Evolutionary conservation across 2,329 filamentous ascomycete species (phyloP).

Genomic region (Chrysoporthe austroafricana): DNA sequence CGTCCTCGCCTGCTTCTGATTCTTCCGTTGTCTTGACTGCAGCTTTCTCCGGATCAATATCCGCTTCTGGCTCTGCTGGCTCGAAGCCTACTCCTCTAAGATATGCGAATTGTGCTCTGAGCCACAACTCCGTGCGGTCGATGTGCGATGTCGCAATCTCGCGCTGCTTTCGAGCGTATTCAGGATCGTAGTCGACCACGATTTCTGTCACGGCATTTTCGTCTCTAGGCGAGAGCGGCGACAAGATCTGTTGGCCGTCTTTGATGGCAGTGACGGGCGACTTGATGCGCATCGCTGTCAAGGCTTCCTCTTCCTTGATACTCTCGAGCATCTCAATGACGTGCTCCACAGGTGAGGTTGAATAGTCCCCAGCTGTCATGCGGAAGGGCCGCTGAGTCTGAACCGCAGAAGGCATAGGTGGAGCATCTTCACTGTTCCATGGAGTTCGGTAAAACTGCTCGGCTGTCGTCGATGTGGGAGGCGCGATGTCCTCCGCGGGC

Average conservation of each 20-base stretch:
- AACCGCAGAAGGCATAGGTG: conserved; percentile 36
- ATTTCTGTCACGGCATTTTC: conserved; percentile 68
- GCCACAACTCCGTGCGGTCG: conserved; percentile 85
- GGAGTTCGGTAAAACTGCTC: conserved; percentile 89
- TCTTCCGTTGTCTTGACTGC: conserved; percentile 17
- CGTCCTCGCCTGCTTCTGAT: conserved; percentile 31
- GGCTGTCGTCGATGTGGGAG: conserved; percentile 86
- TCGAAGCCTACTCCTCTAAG: conserved; percentile 66
- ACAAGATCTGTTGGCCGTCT: conserved; percentile 37
- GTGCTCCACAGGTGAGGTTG: conserved; percentile 63
- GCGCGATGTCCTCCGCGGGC: conserved; percentile 54
- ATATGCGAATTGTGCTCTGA: conserved; percentile 79
- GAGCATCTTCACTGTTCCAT: conserved; percentile 60
- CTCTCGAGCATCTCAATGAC: conserved; percentile 63
- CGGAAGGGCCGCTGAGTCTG: conserved; percentile 43
- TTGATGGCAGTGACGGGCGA: conserved; percentile 41
- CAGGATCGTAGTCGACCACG: conserved; percentile 72
- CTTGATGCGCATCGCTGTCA: conserved; percentile 58
- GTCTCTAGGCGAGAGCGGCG: conserved; percentile 47
- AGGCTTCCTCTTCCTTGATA: conserved; percentile 63
- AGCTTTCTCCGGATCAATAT: conserved; percentile 41
- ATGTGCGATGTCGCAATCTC: conserved; percentile 73
- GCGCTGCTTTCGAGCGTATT: conserved; percentile 75
- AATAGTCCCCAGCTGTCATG: conserved; percentile 42
- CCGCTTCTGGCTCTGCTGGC: conserved; percentile 37